Base-by-base conservation (phyloP, 495 filamentous ascomycete species). In the Amniculicola lignicola region DNA sequence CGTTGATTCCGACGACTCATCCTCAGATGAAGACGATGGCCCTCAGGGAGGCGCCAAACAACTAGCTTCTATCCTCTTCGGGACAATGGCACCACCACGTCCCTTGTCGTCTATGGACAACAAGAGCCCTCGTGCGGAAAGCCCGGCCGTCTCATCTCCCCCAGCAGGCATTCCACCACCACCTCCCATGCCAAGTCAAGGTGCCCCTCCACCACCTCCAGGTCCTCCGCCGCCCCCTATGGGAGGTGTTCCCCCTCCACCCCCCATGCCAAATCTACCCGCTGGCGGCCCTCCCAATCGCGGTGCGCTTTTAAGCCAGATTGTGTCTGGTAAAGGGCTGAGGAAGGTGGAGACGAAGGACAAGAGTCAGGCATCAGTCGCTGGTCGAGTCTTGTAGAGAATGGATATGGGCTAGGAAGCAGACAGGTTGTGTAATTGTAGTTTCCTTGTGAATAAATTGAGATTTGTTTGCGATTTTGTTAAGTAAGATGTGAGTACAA, bases 71-170 rank as follows among this genome's bases (percentile, higher is more conserved):
- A 93, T 74, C 55, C 80, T 98, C 25, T 97, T 98, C 70, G 91
- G 93, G 51, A 95, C 92, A 44, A 98, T 98, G 93, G 93, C 80
- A 9, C 93, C 93, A 36, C 93, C 93, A 18, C 83, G 92, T 45
- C 90, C 94, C 28, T 69, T 96, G 22, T 92, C 88, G 42, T 86
- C 88, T 7, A 82, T 86, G 72, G 89, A 88, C 45, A 82, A 88
- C 42, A 85, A 85, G 61, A 63, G 65, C 47, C 59, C 62, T 46
- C 53, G 58, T 2, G 42, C 59, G 9, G 62, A 63, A 21, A 63
- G 59, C 46, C 65, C 65, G 11, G 46, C 51, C 23, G 71, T 77
- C 35, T 67, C 77, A n/a, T 75, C 79, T 11, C 72, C 53, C 47
- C 74, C 67, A 2, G 36, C 19, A 9, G 51, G 44, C 15, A 49